These are phyloP conservation scores for Exophiala sideris DNA, from an alignment of 2,329 filamentous ascomycete genomes.

Conservation along the genomic window DNA sequence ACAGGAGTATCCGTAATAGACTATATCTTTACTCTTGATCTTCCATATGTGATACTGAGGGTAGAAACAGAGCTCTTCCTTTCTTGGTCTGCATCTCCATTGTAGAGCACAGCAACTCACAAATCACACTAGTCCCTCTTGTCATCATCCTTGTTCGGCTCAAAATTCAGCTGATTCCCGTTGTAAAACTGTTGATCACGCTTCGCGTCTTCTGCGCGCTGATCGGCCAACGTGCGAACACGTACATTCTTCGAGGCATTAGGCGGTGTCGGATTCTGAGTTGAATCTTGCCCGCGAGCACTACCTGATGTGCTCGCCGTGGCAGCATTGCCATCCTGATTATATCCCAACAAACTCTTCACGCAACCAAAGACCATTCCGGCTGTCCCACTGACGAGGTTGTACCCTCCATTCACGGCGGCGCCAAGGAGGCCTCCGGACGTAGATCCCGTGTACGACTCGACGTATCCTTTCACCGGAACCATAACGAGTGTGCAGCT, in stretches of 20 bases:
- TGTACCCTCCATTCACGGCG: conserved; percentile 43
- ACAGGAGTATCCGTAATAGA: no score
- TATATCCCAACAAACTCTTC: conserved; percentile 44
- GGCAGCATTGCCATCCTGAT: conserved; percentile 16
- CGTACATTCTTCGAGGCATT: conserved; percentile 33
- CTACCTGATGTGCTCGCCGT: neutral
- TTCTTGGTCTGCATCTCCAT: neutral
- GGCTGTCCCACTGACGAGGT: conserved; percentile 42
- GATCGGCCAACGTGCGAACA: conserved; percentile 54
- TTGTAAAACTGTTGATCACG: conserved; percentile 74
- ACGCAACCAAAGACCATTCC: conserved; percentile 42
- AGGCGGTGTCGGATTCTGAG: conserved; percentile 1
- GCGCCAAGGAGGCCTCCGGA: conserved; percentile 32
- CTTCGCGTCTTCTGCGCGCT: conserved; percentile 47
- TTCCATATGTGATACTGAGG: no score
- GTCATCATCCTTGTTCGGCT: conserved; percentile 58
- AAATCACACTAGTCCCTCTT: conserved; percentile 4
- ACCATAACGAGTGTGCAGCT: conserved; percentile 80
- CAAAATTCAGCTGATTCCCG: conserved; percentile 77
- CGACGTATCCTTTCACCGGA: conserved; percentile 61
- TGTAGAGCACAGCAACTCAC: neutral
- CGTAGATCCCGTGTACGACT: conserved; percentile 51
- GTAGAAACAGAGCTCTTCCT: no score
- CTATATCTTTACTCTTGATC: no score
- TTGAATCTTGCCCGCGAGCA: conserved; percentile 20